These are phyloP conservation scores for Centrapalus pauciflorus DNA, from an alignment of 129 eudicot species.

Conservation along the genomic window DNA sequence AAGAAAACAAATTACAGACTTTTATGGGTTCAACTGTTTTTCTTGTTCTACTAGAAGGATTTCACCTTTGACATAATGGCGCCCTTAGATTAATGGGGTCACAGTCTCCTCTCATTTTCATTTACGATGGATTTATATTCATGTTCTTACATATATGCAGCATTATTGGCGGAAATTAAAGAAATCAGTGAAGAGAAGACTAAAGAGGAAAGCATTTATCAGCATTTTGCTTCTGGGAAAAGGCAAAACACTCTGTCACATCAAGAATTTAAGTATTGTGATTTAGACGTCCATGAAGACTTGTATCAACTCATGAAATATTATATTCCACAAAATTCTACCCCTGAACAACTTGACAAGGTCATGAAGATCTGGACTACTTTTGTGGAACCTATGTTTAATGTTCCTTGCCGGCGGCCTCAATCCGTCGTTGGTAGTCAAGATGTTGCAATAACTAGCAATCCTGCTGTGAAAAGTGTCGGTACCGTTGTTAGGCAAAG, in stretches of 20 bases:
- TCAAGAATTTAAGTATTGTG: slow-evolving; percentile 66
- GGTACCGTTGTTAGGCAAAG: no score
- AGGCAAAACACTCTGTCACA: slow-evolving; percentile 47
- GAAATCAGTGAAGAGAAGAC: slow-evolving; percentile 60
- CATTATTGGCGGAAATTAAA: slow-evolving; percentile 71
- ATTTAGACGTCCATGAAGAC: slow-evolving; percentile 72
- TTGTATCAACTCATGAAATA: slow-evolving; percentile 71
- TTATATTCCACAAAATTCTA: slow-evolving; percentile 70
- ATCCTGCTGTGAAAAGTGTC: slow-evolving; percentile 10
- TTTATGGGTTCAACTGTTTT: neutral
- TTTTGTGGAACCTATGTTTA: slow-evolving; percentile 75
- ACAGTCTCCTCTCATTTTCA: no score
- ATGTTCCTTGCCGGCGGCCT: slow-evolving; percentile 57
- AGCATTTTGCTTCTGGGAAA: slow-evolving; percentile 53
- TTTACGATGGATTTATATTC: slow-evolving; percentile 1
- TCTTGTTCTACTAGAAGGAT: neutral
- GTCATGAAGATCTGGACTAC: slow-evolving; percentile 85
- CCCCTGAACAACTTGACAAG: slow-evolving; percentile 66
- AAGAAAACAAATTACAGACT: neutral
- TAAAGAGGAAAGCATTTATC: slow-evolving; percentile 51
- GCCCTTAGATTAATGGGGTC: no score
- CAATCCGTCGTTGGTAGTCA: slow-evolving; percentile 39
- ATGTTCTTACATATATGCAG: slow-evolving; percentile 35
- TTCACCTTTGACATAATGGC: no score
- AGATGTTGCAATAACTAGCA: slow-evolving; percentile 33